phyloP scores from a whole-genome alignment of 1,284 basidiomycete genomes.

The Phellopilus nigrolimitatus region DNA sequence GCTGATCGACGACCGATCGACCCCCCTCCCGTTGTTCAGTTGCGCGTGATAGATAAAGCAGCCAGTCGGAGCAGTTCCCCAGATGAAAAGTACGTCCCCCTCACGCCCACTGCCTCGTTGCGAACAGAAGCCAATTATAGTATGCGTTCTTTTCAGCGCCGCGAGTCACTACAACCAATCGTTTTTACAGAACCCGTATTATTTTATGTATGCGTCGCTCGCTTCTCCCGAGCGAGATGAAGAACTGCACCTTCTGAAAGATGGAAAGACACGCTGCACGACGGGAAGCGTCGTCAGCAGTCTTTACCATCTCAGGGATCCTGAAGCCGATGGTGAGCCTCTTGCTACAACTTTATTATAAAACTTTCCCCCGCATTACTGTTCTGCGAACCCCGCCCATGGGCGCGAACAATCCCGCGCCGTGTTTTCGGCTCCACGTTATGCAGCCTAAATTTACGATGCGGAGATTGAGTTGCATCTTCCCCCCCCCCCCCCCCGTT shows the following conservation, averaged over 20 bases:
- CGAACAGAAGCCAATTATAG: neutral
- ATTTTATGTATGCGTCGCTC: conserved; percentile 90
- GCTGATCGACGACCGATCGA: conserved; percentile 93
- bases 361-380: neutral
- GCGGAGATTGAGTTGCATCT: conserved; percentile 4
- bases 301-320: conserved; percentile 93
- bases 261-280: conserved; percentile 86
- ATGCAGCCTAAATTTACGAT: neutral
- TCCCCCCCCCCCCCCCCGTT: neutral
- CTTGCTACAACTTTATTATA: conserved; percentile 2
- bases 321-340: conserved; percentile 41
- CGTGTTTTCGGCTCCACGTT: neutral
- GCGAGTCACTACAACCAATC: conserved; percentile 39
- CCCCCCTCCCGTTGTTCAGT: conserved; percentile 94
- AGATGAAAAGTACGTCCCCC: conserved; percentile 21
- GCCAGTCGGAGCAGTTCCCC: conserved; percentile 30
- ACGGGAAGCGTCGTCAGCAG: conserved; percentile 89
- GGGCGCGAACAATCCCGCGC: neutral
- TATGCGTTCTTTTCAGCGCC: conserved; percentile 3
- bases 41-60: conserved; percentile 78
- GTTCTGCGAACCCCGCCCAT: neutral
- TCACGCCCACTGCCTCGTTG: conserved; percentile 15
- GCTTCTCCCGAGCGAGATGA: conserved; percentile 85
- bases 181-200: conserved; percentile 86
- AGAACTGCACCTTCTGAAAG: conserved; percentile 92